Base-by-base conservation (phyloP, 768 basidiomycete genomes). In the Lanmaoa pseudosensibilis region DNA sequence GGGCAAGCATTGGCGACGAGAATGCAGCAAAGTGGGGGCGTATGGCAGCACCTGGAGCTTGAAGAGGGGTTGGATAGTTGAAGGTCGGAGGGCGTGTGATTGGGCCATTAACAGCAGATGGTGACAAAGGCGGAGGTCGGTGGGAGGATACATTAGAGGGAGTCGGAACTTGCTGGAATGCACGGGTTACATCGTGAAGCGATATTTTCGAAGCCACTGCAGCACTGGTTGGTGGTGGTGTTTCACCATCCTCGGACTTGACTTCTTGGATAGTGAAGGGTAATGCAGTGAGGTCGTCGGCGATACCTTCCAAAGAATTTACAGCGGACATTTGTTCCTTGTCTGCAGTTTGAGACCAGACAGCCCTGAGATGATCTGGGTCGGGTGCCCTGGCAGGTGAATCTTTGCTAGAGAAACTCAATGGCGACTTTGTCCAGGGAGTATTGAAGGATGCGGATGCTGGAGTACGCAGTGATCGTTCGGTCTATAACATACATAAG, bases 221-320 rank as follows among this genome's bases (percentile, higher is more conserved):
- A 27, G 80, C 73, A 21, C 83, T 76, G 5, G 80, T 75, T 23
- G 87, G 84, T 15, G 89, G 89, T 2, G 90, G 88, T 2, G 88
- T 90, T 68, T 85, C 86, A 19, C 89, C 91, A 62, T 89, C 90
- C 67, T 92, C 91, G 12, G 90, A 89, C 68, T 92, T 93, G 50
- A 92, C 87, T 54, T 94, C 92, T 65, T 89, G 90, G 34, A 93
- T 69, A 6, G 87, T 87, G 71, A 90, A 90, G 12, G 91, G 90
- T 32, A 94, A 75, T 23, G 86, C 78, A 32, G 87, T 86, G 53
- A 92, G 76, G 65, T 94, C 93, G 65, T 93, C 91, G 27, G 85
- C 84, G 54, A 95, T 91, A 18, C 86, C 87, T 66, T 92, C 86
- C 55, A 95, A 74, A 2, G 92, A 94, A 69, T 94, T 95, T 23